Percentiles rank a stretch among this genome's conserved stretches.
phyloP scores from a whole-genome alignment of 495 filamentous ascomycete species.

The Parachaetomium inaequale region DNA sequence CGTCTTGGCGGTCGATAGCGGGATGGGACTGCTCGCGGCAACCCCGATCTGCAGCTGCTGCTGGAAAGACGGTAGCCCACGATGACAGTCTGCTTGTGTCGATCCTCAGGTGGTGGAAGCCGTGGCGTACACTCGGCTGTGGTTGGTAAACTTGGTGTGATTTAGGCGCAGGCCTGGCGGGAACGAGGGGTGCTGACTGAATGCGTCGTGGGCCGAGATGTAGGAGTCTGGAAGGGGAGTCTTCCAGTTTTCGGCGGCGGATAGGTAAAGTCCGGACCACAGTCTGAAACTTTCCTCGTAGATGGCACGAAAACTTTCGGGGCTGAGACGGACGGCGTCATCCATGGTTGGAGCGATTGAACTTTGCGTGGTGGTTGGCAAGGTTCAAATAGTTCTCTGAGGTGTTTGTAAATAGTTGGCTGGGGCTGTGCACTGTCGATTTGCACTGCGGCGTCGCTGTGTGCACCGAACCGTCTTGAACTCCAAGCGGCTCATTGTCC shows the following conservation, averaged over 20 bases:
- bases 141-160: not conserved
- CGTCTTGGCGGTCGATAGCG: not conserved
- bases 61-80: not conserved
- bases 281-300: conserved; percentile 11
- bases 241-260: not conserved
- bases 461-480: too few relatives aligned
- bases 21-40: not conserved
- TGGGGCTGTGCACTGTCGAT: too few relatives aligned
- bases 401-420: too few relatives aligned
- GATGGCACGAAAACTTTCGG: not conserved
- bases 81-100: not conserved
- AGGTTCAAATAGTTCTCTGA: too few relatives aligned
- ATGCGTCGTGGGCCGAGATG: not conserved
- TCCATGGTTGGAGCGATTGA: too few relatives aligned
- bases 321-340: conserved; percentile 3
- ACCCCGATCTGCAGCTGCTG: conserved; percentile 10
- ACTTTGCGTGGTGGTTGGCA: too few relatives aligned
- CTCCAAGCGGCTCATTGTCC: too few relatives aligned
- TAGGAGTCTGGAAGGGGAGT: conserved; percentile 7
- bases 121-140: not conserved
- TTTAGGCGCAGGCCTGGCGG: not conserved
- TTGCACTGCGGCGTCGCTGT: too few relatives aligned
- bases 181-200: conserved; percentile 1
- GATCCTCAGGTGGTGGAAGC: not conserved
- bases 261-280: conserved; percentile 7